Base-by-base conservation (phyloP, 768 basidiomycete species). In the Saitozyma podzolica region DNA sequence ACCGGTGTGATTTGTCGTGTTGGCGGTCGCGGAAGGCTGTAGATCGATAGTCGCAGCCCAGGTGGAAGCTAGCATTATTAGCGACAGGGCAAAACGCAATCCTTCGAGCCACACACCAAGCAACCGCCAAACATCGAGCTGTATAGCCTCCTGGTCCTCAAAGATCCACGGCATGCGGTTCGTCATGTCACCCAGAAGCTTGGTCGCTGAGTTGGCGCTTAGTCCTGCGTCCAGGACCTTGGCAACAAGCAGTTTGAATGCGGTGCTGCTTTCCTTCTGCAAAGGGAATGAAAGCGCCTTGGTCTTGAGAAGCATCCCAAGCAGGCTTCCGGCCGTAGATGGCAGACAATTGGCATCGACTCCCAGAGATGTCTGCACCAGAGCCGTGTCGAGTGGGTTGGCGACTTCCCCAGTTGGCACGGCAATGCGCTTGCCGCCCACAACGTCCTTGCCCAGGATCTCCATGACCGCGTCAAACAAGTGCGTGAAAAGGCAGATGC, bases 1-100 rank as follows among this genome's bases (percentile, higher is more conserved):
- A 48, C 73, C 70, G 9, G 77, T 78, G 52, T 76, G 68, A 50
- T 78, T 73, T 3, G 73, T 70, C 13, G 56, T 16, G n/a, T 52
- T 57, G 9, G 65, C 53, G 42, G 49, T 56, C 10, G 65, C 56
- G 3, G 69, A 68, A 11, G 67, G 65, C 51, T 67, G 63, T 6
- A 71, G 59, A 40, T 70, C 68, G 17, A 72, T 66, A 17, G 64
- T 55, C 47, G 59, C 40, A 16, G 56, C 56, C 72, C 69, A 74
- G 59, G 62, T 69, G 20, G 40, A 11, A 19, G 68, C 73, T 64
- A 54, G 0, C 42, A 40, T 14, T 5, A 29, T 50, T 3, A 40
- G 16, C 37, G 39, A 5, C 29, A 47, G 16, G 10, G 14, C 9
- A 54, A 41, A 61, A 53, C 56, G 20, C 45, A 9, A 48, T 51